phyloP scores from a whole-genome alignment of 2,329 filamentous ascomycete genomes.

The Fusarium sp. region DNA sequence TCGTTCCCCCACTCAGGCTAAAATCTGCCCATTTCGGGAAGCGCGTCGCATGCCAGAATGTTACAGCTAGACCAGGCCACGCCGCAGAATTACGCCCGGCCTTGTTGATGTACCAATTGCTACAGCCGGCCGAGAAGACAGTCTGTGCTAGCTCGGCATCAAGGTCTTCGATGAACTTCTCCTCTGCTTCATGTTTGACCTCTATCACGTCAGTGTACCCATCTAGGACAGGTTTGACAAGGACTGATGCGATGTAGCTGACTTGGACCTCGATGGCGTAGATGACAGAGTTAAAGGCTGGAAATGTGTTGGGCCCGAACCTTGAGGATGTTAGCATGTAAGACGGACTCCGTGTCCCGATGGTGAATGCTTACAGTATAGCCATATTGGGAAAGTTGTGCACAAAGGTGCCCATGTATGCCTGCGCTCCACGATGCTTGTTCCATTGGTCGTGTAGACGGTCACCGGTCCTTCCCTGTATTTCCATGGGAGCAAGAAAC shows the following conservation, averaged over 20 bases:
- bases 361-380: slow-evolving; percentile 47
- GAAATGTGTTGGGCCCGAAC: slow-evolving; percentile 26
- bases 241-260: slow-evolving; percentile 34
- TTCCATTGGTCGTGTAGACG: neutral
- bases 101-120: slow-evolving; percentile 58
- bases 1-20: too few species aligned
- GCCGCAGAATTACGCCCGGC: slow-evolving; percentile 51
- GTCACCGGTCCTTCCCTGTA: neutral
- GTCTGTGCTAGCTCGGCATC: slow-evolving; percentile 45
- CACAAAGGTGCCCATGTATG: slow-evolving; percentile 49
- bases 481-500: slow-evolving; percentile 42
- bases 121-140: slow-evolving; percentile 55
- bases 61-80: slow-evolving; percentile 6
- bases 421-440: slow-evolving; percentile 43
- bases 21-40: neutral
- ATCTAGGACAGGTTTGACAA: slow-evolving; percentile 21
- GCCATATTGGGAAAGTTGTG: slow-evolving; percentile 51
- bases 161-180: neutral
- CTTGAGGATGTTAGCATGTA: too few species aligned
- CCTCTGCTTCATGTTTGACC: neutral
- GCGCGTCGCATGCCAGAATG: neutral
- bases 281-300: slow-evolving; percentile 50
- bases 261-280: slow-evolving; percentile 42
- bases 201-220: slow-evolving; percentile 8
- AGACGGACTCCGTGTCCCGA: too few species aligned